Base-by-base conservation (phyloP, 805 yeast species). In the Candida broadrunensis region DNA sequence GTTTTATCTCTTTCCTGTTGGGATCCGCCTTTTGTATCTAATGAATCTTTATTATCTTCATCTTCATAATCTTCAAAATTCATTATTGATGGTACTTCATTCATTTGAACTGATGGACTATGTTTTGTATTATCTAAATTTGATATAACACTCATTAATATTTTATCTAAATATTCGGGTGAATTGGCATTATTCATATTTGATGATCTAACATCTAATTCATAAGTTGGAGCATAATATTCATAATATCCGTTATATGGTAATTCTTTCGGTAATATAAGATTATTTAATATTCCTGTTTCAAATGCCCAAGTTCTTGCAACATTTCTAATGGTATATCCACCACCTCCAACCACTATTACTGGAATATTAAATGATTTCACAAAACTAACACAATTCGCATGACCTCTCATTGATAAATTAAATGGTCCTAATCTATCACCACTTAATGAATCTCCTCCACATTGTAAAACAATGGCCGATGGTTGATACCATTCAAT, bases 301-400 rank as follows among this genome's bases (percentile, higher is more conserved):
- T 93, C 99, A 58, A 77, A 90, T 2, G 96, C 80, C 98, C 99
- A 91, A 9, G 95, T 78, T 50, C 99, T 73, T 5, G 98, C 88
- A 36, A 93, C 99, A 60, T 93, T 93, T 61, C 97, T 77, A 75
- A 95, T 95, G 2, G 99, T 93, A 66, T 93, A 93, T 14, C 99
- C 99, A 51, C 99, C 99, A 35, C 99, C 99, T 32, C 99, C 99
- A 16, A 93, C 73, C 23, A 93, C 95, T 83, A 93, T 78, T 76
- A 88, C 68, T 12, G 99, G 98, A 15, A 93, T 74, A 30, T 86
- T 85, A 55, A 91, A 88, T 12, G 87, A 77, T 60, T 85, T 85
- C 36, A 90, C 88, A 64, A 79, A 91, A 50, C 83, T 81, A 36
- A 91, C 88, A 71, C 99, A 93, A 62, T 91, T 95, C 33, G 97